A percentile compares a stretch with the other conserved stretches of the same genome.
These are phyloP conservation scores for Colletotrichum kahawae DNA, from an alignment of 2,329 filamentous ascomycete genomes.

Conservation along the genomic window DNA sequence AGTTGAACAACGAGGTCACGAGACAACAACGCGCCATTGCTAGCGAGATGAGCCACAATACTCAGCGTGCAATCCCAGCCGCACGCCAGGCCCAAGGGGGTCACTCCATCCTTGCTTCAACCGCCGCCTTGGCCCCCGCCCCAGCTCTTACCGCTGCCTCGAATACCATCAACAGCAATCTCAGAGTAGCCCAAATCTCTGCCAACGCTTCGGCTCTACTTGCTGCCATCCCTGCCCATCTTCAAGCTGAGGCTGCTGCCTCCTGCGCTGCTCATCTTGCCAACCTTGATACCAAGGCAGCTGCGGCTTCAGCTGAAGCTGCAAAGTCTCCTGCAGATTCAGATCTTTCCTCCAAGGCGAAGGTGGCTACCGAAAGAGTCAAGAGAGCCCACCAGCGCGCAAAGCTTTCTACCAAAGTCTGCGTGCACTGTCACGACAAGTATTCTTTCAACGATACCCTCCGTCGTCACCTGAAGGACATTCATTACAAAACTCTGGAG, in stretches of 20 bases:
- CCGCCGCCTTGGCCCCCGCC: no score
- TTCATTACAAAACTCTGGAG: background rate
- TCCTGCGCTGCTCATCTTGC: background rate
- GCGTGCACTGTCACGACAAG: background rate
- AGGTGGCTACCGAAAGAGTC: background rate
- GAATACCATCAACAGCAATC: background rate
- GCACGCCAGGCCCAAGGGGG: background rate
- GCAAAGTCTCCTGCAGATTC: background rate
- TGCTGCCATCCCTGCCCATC: background rate
- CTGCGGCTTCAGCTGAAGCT: background rate
- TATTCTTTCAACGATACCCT: background rate
- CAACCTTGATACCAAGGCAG: background rate
- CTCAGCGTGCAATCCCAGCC: background rate
- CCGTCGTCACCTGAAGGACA: background rate
- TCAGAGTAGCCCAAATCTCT: background rate
- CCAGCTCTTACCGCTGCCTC: background rate
- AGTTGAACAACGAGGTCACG: background rate
- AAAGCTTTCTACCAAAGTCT: background rate
- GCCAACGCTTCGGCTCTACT: background rate
- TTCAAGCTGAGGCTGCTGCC: background rate
- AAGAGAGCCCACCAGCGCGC: background rate
- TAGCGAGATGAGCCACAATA: background rate
- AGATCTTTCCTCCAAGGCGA: background rate
- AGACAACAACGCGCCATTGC: background rate
- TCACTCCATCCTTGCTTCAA: background rate